Evolutionary conservation across 441 rosid species (phyloP), one percentile per base, ranked within the genome.

Genomic region (Gossypium schwendimanii): DNA sequence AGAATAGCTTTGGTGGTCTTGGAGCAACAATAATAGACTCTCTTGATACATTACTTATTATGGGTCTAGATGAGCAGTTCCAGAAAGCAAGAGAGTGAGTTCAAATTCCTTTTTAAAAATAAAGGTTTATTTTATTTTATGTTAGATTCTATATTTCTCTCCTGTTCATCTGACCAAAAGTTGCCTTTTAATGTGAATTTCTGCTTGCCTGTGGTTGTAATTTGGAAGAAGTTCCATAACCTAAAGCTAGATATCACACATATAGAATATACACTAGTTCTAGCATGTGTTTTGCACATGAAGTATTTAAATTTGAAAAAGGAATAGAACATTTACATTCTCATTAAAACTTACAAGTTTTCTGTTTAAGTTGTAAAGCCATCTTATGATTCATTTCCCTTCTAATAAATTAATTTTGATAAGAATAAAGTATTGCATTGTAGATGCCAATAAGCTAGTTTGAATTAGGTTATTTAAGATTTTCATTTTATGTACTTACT

Each of bases 21-120:
- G 99, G 99, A 74, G 99, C 98, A 70, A 93, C 99, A 55, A 77
- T 96, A 63, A 66, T 96, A 68, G 99, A 96, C 80, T 67, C 98
- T 75, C 88, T 96, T 57, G 99, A 91, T 77, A 93, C 98, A 10
- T 84, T 96, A 76, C 91, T 85, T 76, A 96, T 93, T 69, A 96
- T 96, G 99, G 99, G 98, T 75, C 85, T 96, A 57, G 77, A 89
- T 53, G 94, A 96, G 71, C 90, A 93, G 76, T 93, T 96, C 84
- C 92, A 86, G 75, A 89, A 82, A 85, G 98, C 99, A 39, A 91
- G 81, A 87, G 97, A 87, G 99, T 96, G 78, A 88, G 99, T 89
- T 69, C 21, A 31, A 69, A 20, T 57, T 36, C 20, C 9, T 61
- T 26, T 28, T 28, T 6, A 20, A 33, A 53, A n/a, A 18, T 52